Evolutionary conservation across 495 filamentous ascomycete genomes (phyloP).

Genomic region (Penicillium waksmanii): DNA sequence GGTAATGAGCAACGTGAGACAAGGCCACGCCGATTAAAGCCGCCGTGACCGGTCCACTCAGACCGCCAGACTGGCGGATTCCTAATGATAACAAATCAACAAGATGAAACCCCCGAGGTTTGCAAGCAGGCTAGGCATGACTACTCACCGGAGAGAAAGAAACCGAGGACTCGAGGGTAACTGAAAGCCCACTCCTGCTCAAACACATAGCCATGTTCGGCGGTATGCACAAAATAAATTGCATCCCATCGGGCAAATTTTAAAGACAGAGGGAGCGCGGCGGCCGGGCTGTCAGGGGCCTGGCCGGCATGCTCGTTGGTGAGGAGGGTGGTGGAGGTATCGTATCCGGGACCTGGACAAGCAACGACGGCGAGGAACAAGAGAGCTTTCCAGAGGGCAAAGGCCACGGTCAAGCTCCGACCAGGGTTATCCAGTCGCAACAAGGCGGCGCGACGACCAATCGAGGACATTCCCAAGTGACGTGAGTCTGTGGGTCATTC

Average conservation of each 20-base stretch:
- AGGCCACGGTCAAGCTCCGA: conserved; percentile 41
- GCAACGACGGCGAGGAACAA: conserved; percentile 64
- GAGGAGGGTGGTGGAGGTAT: conserved; percentile 79
- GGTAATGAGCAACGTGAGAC: conserved; percentile 72
- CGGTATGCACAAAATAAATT: conserved; percentile 77
- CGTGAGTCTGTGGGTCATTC: neutral
- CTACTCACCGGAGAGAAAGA: conserved; percentile 51
- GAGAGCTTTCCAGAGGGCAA: conserved; percentile 71
- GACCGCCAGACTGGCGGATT: conserved; percentile 28
- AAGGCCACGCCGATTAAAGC: conserved; percentile 62
- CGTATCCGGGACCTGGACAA: conserved; percentile 78
- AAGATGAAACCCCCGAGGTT: neutral
- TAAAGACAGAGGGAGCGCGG: conserved; percentile 32
- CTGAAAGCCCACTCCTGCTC: conserved; percentile 99
- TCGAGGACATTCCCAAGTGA: conserved; percentile 18
- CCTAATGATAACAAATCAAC: conserved; percentile 20
- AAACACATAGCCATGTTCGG: conserved; percentile 74
- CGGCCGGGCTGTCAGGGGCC: conserved; percentile 15
- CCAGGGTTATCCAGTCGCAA: conserved; percentile 39
- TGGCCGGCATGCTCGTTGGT: conserved; percentile 27
- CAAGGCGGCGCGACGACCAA: conserved; percentile 26
- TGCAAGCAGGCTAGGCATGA: neutral
- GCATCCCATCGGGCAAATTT: conserved; percentile 88
- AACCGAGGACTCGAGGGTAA: conserved; percentile 56
- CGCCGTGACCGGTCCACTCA: conserved; percentile 27